Conservation (phyloP, 148 eudicot species). For the Chenopodium quinoa region DNA sequence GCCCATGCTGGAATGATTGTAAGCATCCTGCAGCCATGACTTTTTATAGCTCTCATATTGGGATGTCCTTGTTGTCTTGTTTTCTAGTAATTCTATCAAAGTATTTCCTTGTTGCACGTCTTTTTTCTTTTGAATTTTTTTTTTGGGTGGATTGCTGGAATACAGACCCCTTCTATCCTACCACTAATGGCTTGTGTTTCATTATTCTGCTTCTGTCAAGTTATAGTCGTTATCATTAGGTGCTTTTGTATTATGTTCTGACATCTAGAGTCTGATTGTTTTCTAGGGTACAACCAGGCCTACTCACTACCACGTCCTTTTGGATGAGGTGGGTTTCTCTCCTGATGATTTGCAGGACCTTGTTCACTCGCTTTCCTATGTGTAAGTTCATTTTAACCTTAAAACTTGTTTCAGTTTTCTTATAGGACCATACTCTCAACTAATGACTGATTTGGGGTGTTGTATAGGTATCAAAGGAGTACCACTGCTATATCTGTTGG, state of each 20-base stretch:
- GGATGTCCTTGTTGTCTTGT: neutral
- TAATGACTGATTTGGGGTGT: neutral
- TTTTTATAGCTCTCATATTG: neutral
- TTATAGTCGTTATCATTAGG: too few relatives aligned
- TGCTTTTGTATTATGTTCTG: too few relatives aligned
- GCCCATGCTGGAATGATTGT: conserved; percentile 98
- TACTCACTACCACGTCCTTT: conserved; percentile 85
- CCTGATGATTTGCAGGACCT: conserved; percentile 92
- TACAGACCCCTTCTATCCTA: too few relatives aligned
- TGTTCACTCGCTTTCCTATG: conserved; percentile 78
- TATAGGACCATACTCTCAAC: neutral
- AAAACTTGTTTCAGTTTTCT: neutral
- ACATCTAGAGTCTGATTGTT: neutral
- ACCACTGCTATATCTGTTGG: conserved; percentile 93
- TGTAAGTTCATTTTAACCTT: conserved; percentile 46
- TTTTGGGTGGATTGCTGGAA: too few relatives aligned
- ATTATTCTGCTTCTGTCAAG: too few relatives aligned
- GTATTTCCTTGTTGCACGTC: neutral
- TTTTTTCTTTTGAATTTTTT: too few relatives aligned
- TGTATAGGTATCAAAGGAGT: conserved; percentile 77
- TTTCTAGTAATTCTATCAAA: too few relatives aligned
- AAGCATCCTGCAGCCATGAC: conserved; percentile 24
- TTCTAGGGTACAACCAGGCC: conserved; percentile 89
- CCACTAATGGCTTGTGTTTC: neutral
- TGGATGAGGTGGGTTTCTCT: conserved; percentile 76